Evolutionary conservation across 176 grass and related monocot genomes (phyloP).

Genomic region (Saccharum spontaneum): DNA sequence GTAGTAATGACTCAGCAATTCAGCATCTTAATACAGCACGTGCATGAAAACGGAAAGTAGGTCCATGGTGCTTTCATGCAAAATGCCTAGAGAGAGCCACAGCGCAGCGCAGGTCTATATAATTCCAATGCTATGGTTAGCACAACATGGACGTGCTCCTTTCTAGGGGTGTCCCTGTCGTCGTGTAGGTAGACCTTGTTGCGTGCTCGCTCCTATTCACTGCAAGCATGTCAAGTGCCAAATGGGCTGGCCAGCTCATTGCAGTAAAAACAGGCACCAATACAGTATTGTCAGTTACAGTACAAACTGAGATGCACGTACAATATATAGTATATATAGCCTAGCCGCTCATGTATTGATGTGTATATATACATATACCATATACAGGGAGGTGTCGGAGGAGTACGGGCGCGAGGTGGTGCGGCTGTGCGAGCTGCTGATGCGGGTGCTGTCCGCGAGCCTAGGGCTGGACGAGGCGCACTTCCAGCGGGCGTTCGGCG

Average conservation of each 20-base stretch:
- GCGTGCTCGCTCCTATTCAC: neutral
- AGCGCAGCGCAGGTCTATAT: neutral
- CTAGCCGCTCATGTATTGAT: neutral
- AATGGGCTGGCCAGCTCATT: neutral
- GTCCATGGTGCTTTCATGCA: slow-evolving; percentile 39
- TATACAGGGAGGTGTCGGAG: slow-evolving; percentile 49
- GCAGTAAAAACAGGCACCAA: neutral
- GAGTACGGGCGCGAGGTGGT: slow-evolving; percentile 66
- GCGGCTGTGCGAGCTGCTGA: slow-evolving; percentile 57
- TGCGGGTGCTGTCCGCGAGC: slow-evolving; percentile 64
- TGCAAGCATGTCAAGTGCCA: neutral
- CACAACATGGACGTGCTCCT: neutral
- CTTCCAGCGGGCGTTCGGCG: slow-evolving; percentile 62
- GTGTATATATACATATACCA: too few relatives aligned
- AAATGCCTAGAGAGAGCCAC: neutral
- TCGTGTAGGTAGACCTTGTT: neutral
- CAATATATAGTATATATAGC: neutral
- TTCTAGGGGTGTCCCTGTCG: neutral
- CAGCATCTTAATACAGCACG: slow-evolving; percentile 16
- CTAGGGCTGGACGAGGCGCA: slow-evolving; percentile 64
- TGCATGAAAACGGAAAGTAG: slow-evolving; percentile 28
- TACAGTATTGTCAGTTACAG: too few relatives aligned
- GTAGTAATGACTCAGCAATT: neutral
- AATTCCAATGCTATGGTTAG: neutral
- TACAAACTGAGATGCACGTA: neutral